Base-by-base conservation (phyloP, 2,329 filamentous ascomycete genomes). In the Diplocarpon mali region DNA sequence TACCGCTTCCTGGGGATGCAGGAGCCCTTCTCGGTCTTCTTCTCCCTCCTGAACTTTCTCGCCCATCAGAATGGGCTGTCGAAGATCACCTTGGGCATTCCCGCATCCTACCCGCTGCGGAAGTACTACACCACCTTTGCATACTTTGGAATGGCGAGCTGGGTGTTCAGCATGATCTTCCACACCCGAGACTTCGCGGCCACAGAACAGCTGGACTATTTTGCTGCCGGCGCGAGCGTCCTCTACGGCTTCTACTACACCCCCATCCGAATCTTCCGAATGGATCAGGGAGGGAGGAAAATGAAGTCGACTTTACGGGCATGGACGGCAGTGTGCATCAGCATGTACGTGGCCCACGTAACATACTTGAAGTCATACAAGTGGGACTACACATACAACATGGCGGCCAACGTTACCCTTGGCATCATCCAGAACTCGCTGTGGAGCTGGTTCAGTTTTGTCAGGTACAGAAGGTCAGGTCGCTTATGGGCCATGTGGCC, bases 351-450 rank as follows among this genome's bases (percentile, higher is more conserved):
- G 20, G 68, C 75, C 44, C 92, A 98, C 62, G 78, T 95, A 38
- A 74, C 70, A 37, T 98, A 95, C 63, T 72, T 98, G 44, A 86
- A 83, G 60, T 77, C 87, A 55, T 85, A 89, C 70, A 70, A 73
- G 14, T 98, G 92, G 85, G 85, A 96, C 64, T 98, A 98, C 63
- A 84, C 83, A 5, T 98, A 98, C 68, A 98, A 98, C 63, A 96
- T 98, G 88, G 79, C 83, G 1, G 92, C 89, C 41, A 98, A 96
- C 59, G 85, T 98, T 15, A 78, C 75, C 2, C 76, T 84, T 10
- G 92, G 92, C 3, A 69, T 88, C 34, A 64, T 89, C 4, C 82
- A 88, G 60, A 95, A 96, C 58, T 42, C 80, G 3, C 67, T 96
- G 46, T 96, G 92, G 92, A 85, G 73, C 35, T 83, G 76, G 64